Evolutionary conservation across 2,329 filamentous ascomycete genomes (phyloP), one percentile per base, ranked within the genome.

Genomic region (Fusarium falciforme): DNA sequence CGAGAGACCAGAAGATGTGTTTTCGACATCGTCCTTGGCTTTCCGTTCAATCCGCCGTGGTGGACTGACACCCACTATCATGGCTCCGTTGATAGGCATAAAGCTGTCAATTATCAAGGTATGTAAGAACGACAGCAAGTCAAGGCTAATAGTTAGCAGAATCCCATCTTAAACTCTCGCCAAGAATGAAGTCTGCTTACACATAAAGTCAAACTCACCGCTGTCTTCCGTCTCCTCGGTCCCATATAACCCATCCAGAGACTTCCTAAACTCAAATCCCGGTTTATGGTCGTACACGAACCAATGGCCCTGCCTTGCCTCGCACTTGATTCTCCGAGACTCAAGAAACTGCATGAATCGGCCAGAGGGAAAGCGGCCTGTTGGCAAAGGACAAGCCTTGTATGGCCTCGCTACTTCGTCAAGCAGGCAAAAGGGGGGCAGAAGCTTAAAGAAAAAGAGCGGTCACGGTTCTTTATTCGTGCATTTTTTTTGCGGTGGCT

Each of bases 251-350:
- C 16, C 22, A 6, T 49, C 44, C 44, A 27, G 11, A 8, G 8
- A 29, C 27, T 29, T 29, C 27, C 27, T 29, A 29, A 29, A 29
- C 27, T 27, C 25, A 27, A 27, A 27, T 1, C 25, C 25, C 25
- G 25, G 25, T 27, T 5, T 27, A 27, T 27, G 25, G 25, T 47
- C 42, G 17, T 47, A 27, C 22, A 47, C 7, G 8, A 27, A 76
- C 73, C 73, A 76, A 1, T 47, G 31, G 0, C 73, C 73, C 17
- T 61, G 6, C 4, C 73, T 69, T 4, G 65, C 73, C n/a, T 76
- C 70, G 8, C 68, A 72, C 4, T 47, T 25, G 0, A 72, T 10
- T 2, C 22, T 38, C 2, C 22, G 20, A 0, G 16, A 8, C 5
- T 59, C 11, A 5, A 76, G n/a, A 14, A 60, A 11, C 0, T 25